Base-by-base conservation (phyloP, 2,329 filamentous ascomycete genomes). In the Boeremia exigua region DNA sequence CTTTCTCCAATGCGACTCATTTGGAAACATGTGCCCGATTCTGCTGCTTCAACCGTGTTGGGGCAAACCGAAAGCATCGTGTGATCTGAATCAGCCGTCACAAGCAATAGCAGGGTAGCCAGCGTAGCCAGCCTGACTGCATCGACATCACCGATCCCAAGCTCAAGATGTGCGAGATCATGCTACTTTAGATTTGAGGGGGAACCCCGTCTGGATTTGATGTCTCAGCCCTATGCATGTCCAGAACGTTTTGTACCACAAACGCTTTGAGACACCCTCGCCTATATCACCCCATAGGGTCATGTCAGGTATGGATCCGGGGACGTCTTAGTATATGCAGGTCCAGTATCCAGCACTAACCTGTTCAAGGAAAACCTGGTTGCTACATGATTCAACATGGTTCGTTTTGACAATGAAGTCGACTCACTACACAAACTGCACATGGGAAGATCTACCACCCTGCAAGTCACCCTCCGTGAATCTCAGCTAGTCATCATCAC, bases 181-280 rank as follows among this genome's bases (percentile, higher is more conserved):
- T 33, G 15, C 23, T 30, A 38, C 43, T 28, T 48, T 48, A 48
- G 19, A 39, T 15, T 12, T 33, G 17, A 38, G 42, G 15, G 48
- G 61, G 29, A 49, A 42, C 49, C 42, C 48, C 44, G 46, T 60
- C 67, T 68, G 65, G 63, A 52, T 51, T 58, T 37, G 15, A 47
- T 64, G 62, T 66, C 59, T 69, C 66, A 70, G 65, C 66, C 67
- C 49, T 71, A 70, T 56, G 61, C 58, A 61, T 54, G 58, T 65
- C 67, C 61, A 69, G 67, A 67, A 62, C 63, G 60, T 62, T 46
- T 56, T 43, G 62, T 61, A 53, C 59, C 58, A 59, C 54, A 42
- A 56, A 43, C 37, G 50, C 38, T 54, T 42, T 44, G 50, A 66
- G 57, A 59, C 60, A 62, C 14, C 50, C 48, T 33, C 44, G 46